A percentile compares a stretch with the other conserved stretches of the same genome.
Conservation (phyloP, 495 filamentous ascomycete genomes). For the Cercophora samala region DNA sequence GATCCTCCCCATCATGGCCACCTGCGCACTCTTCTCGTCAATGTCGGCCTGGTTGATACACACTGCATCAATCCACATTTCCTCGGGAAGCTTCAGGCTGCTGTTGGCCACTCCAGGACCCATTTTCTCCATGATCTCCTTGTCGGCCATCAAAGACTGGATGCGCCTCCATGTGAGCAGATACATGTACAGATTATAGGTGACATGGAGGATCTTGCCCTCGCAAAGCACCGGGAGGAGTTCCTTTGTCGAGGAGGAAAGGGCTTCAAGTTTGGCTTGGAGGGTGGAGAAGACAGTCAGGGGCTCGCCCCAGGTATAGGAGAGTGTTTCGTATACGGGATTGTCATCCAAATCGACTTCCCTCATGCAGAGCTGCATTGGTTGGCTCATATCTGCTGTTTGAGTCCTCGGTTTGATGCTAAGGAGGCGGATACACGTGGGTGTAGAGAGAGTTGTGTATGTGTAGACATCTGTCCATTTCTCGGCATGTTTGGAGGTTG, state of each 20-base stretch:
- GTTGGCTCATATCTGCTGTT: not conserved
- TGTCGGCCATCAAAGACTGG: not conserved
- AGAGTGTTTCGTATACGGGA: not conserved
- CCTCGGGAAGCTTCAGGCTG: not conserved
- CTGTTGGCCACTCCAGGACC: not conserved
- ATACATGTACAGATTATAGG: not conserved
- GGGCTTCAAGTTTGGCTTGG: not conserved
- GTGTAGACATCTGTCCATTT: not conserved
- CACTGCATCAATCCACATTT: constrained; percentile 6
- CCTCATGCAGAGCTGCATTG: not conserved
- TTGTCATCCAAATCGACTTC: not conserved
- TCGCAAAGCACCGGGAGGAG: not conserved
- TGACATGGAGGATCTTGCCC: not conserved
- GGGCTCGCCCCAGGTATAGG: not conserved
- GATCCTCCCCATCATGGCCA: constrained; percentile 5
- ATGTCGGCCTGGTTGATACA: constrained; percentile 15
- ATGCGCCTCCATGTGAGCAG: not conserved
- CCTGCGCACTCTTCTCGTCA: constrained; percentile 5
- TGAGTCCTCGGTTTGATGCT: not conserved
- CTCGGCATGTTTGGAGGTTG: no score
- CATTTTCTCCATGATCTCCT: not conserved
- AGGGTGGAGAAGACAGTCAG: not conserved
- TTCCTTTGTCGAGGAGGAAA: not conserved
- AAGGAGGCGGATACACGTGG: not conserved
- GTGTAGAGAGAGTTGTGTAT: not conserved